Conservation (phyloP, 2,329 filamentous ascomycete genomes). For the Fusarium sp. region DNA sequence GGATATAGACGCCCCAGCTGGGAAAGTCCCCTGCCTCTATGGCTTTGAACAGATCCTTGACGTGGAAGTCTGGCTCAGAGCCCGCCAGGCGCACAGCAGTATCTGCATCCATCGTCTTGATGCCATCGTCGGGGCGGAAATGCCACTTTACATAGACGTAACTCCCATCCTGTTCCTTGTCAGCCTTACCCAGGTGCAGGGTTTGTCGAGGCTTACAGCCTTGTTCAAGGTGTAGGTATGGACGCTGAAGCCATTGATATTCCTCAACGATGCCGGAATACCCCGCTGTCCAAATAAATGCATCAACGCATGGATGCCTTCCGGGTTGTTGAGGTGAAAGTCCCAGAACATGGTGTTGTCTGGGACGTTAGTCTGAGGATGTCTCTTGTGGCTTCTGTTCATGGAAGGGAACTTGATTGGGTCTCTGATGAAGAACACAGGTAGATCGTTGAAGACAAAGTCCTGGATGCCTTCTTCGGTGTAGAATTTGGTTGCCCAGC, state of each 20-base stretch:
- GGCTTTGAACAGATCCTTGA: constrained; percentile 52
- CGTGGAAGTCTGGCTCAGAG: constrained; percentile 63
- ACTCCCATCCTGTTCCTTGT: constrained; percentile 51
- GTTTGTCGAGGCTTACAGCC: background rate
- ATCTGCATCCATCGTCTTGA: constrained; percentile 55
- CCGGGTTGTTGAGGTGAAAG: constrained; percentile 53
- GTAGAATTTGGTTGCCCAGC: constrained; percentile 59
- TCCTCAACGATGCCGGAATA: constrained; percentile 58
- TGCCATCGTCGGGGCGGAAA: constrained; percentile 59
- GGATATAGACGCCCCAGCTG: constrained; percentile 72
- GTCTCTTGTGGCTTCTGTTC: constrained; percentile 58
- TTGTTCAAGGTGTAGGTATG: constrained; percentile 62
- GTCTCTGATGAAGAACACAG: constrained; percentile 60
- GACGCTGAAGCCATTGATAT: constrained; percentile 59
- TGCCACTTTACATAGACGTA: constrained; percentile 64
- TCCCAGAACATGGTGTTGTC: constrained; percentile 56
- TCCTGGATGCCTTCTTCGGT: constrained; percentile 46
- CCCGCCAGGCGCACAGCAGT: constrained; percentile 53
- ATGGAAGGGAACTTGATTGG: constrained; percentile 60
- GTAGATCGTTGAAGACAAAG: constrained; percentile 59
- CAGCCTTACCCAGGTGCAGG: background rate
- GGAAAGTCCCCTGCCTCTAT: constrained; percentile 71
- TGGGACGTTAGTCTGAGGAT: constrained; percentile 55
- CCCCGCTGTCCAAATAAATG: constrained; percentile 62
- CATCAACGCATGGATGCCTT: constrained; percentile 60